Evolutionary conservation across 2,329 filamentous ascomycete species (phyloP).

Genomic region (Cadophora sp.): DNA sequence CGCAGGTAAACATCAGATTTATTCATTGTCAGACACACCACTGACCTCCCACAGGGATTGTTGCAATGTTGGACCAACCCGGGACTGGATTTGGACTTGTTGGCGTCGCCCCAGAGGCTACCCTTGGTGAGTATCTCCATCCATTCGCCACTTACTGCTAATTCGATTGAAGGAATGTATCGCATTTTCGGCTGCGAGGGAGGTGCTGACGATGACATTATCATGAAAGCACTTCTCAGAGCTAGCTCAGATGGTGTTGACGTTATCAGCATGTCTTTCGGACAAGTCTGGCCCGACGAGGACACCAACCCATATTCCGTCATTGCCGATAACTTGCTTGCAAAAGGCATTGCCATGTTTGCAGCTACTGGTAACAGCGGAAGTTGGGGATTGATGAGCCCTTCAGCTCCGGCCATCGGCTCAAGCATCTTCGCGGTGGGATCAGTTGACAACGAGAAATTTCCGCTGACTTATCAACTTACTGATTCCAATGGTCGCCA

Average conservation of each 20-base stretch:
- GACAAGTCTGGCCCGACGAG: constrained; percentile 17
- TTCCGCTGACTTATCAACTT: constrained; percentile 4
- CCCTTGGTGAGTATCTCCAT: constrained; percentile 22
- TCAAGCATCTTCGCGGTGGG: constrained; percentile 1
- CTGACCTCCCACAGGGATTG: constrained; percentile 30
- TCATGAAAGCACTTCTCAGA: constrained; percentile 35
- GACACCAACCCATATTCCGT: constrained; percentile 4
- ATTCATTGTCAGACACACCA: no score
- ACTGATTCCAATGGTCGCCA: constrained; percentile 13
- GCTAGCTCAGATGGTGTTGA: constrained; percentile 36
- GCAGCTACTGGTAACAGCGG: constrained; percentile 6
- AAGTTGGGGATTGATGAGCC: not conserved
- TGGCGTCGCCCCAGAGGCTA: constrained; percentile 37
- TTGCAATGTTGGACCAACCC: constrained; percentile 30
- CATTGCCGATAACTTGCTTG: constrained; percentile 1
- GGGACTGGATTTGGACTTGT: constrained; percentile 28
- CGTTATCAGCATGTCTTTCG: constrained; percentile 38
- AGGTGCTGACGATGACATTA: constrained; percentile 27
- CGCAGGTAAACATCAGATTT: not conserved
- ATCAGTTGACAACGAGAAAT: constrained; percentile 11
- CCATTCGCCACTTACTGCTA: not conserved
- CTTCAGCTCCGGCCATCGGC: constrained; percentile 4
- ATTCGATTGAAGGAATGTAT: constrained; percentile 26
- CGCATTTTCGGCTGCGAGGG: constrained; percentile 34
- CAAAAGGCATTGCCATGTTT: constrained; percentile 9